phyloP scores from a whole-genome alignment of 495 filamentous ascomycete genomes.

The Tirmania nivea region DNA sequence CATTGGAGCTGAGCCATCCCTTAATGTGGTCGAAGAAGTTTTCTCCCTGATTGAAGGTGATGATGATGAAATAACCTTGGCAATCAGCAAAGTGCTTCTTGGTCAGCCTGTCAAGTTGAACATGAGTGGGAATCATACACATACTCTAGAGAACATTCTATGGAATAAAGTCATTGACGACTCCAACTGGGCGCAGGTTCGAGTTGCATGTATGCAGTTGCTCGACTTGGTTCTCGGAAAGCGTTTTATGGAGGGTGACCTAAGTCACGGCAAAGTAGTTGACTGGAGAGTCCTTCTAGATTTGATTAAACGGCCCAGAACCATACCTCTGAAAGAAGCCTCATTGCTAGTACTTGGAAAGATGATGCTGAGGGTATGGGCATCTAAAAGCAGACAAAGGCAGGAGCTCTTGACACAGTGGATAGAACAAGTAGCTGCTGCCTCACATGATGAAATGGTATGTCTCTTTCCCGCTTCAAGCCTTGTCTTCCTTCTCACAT shows the following conservation, averaged over 20 bases:
- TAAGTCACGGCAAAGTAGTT: neutral
- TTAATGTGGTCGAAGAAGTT: neutral
- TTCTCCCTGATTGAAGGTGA: neutral
- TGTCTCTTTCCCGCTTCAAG: neutral
- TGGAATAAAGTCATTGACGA: neutral
- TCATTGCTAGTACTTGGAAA: neutral
- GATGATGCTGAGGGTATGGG: slow-evolving; percentile 4
- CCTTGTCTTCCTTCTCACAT: neutral
- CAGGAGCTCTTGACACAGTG: slow-evolving; percentile 1
- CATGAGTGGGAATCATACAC: neutral
- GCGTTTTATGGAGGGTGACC: neutral
- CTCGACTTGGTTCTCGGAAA: neutral
- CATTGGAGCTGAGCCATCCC: no score
- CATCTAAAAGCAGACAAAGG: neutral
- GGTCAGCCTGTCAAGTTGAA: neutral
- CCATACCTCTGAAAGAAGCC: slow-evolving; percentile 2
- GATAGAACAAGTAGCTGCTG: neutral
- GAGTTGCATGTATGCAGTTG: neutral
- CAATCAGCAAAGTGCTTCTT: neutral
- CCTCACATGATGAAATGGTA: slow-evolving; percentile 8
- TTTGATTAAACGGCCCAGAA: neutral
- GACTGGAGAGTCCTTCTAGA: neutral
- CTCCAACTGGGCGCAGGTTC: neutral
- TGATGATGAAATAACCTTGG: neutral
- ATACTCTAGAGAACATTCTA: neutral